Conservation (phyloP, 2,329 filamentous ascomycete species). For the Sporothrix curviconia region DNA sequence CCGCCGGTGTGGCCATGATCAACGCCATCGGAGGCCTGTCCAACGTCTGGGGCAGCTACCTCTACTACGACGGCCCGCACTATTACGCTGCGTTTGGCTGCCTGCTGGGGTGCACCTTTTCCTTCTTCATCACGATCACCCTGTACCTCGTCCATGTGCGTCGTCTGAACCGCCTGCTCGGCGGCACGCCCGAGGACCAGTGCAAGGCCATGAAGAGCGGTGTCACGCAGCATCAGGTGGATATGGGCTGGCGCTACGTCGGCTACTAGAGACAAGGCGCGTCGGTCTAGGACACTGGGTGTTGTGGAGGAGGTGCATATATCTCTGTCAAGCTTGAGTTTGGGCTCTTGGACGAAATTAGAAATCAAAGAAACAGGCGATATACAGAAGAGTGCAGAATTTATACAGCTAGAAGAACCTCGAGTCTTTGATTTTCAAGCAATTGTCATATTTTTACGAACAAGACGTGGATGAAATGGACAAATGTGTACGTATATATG, state of each 20-base stretch:
- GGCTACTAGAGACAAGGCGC: background rate
- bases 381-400: too few relatives aligned
- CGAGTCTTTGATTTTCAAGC: too few relatives aligned
- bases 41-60: conserved; percentile 31
- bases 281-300: too few relatives aligned
- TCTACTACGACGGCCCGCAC: conserved; percentile 26
- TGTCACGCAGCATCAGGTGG: conserved; percentile 23
- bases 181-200: conserved; percentile 19
- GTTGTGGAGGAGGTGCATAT: too few relatives aligned
- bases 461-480: too few relatives aligned
- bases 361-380: too few relatives aligned
- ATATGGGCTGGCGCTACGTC: conserved; percentile 24
- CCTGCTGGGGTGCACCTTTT: conserved; percentile 20
- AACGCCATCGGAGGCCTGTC: conserved; percentile 32
- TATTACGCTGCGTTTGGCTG: conserved; percentile 22
- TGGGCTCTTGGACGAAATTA: too few relatives aligned
- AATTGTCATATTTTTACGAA: too few relatives aligned
- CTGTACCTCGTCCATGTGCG: conserved; percentile 21
- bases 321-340: too few relatives aligned
- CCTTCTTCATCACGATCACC: conserved; percentile 21
- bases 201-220: conserved; percentile 21
- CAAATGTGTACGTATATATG: too few relatives aligned
- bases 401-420: too few relatives aligned
- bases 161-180: conserved; percentile 19
- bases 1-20: conserved; percentile 34